Evolutionary conservation across 345 rosid genomes (phyloP).

Genomic region (Nephelium lappaceum): DNA sequence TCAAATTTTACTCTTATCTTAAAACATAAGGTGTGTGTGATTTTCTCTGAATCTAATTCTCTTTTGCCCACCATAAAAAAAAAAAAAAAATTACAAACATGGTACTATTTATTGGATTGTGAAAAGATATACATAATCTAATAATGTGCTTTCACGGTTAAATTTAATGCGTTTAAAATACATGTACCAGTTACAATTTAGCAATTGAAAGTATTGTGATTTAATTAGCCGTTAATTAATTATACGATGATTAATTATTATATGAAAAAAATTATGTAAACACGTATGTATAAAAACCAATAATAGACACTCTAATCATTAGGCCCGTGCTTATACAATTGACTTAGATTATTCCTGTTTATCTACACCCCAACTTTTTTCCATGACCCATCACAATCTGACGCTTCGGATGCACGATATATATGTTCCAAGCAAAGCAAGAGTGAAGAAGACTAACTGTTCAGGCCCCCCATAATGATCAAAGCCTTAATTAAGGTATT

Average conservation of each 20-base stretch:
- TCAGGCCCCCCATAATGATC: not conserved
- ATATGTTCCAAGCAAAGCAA: not conserved
- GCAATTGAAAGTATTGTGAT: not conserved
- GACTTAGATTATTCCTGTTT: slow-evolving; percentile 20
- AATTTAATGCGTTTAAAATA: too few species aligned
- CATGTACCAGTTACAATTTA: not conserved
- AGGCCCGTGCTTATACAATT: slow-evolving; percentile 26
- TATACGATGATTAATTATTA: not conserved
- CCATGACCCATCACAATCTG: slow-evolving; percentile 2
- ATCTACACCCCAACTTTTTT: not conserved
- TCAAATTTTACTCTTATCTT: too few species aligned
- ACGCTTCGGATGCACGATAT: not conserved
- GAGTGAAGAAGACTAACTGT: not conserved
- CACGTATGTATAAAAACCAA: slow-evolving; percentile 17
- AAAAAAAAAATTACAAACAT: too few species aligned
- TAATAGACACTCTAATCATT: slow-evolving; percentile 41
- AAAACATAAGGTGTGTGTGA: too few species aligned
- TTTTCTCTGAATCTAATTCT: too few species aligned
- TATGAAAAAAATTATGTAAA: not conserved
- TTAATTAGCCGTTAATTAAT: not conserved
- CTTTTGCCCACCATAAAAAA: too few species aligned
- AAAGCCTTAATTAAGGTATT: not conserved
- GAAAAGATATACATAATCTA: too few species aligned
- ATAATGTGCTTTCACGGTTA: too few species aligned
- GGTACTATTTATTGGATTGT: too few species aligned